Evolutionary conservation across 1,284 basidiomycete genomes (phyloP), one percentile per base, ranked within the genome.

Genomic region (Butyriboletus appendiculatus): DNA sequence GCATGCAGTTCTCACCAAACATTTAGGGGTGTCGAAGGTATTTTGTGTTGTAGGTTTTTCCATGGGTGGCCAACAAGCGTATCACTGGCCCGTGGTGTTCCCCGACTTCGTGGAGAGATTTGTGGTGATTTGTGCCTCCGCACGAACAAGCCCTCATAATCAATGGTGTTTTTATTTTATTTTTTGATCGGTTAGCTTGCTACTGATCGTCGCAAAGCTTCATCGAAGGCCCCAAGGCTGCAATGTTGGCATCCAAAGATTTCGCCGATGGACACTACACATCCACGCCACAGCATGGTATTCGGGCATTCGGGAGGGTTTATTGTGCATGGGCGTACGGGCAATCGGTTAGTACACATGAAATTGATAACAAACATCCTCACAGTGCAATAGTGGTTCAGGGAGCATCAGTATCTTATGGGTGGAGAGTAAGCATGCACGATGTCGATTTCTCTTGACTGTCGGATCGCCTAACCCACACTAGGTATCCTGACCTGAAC

Each of bases 61-160:
- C 9, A 85, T 85, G 82, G 81, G 82, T 38, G 84, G 76, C 2
- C 82, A 83, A 62, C 81, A 82, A 73, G 57, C 67, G 22, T 59
- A 64, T 56, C 55, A 52, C 38, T 75, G 73, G 73, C 60, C 72
- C 0, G 57, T 65, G 18, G 59, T 74, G 33, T 73, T 64, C 48
- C 73, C 74, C 10, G 67, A 75, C 41, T 67, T 73, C 22, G 71
- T 75, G n/a, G 70, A 73, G 35, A 63, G 62, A 54, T 66, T 73
- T 50, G 64, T 73, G n/a, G 62, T 61, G 7, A 70, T 75, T 45
- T 75, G 74, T 56, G 62, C 62, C 11, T 73, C 73, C 11, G 69
- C 70, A 28, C 62, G 73, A n/a, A 74, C 72, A 2, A 74, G 72
- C 51, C 70, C 70, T 7, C 74, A 75, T 45, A 73, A 75, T 52